Evolutionary conservation across 2,329 filamentous ascomycete species (phyloP), one percentile per base, ranked within the genome.

Genomic region (Eutypa lata): DNA sequence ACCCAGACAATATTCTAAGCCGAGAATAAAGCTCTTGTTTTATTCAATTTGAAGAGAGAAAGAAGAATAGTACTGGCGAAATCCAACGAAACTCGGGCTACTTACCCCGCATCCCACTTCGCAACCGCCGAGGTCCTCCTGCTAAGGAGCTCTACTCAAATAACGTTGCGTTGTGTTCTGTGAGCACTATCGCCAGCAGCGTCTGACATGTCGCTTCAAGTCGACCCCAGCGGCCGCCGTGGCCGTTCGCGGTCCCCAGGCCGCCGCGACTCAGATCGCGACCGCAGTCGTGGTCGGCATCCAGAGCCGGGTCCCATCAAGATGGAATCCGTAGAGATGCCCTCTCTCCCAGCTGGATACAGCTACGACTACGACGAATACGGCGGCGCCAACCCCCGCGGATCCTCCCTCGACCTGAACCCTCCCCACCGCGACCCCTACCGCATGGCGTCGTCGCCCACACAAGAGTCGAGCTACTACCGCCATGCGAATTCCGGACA

Each of bases 151-250:
- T 42, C 8, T 13, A 21, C 10, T 22, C 26, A 31, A 31, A 5
- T 10, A 42, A 18, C 38, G 18, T n/a, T 37, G 11, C 19, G 38
- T 4, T 18, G 11, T 13, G 38, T 2, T 11, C 18, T 21, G 19
- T 42, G 38, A 18, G n/a, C 42, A 8, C 14, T 8, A 7, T 26
- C 21, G 21, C 42, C 4, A 16, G 16, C 14, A 16, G 18, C 31
- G 19, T 14, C n/a, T 31, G 61, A 53, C 61, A 83, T 83, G 80
- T 82, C 81, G 60, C 71, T 82, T 44, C 71, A 73, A 51, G 74
- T 80, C 50, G 76, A 77, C 53, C 74, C 76, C 52, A 65, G 65
- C 53, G 67, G 69, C 47, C 72, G 73, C 45, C 74, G 75, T 50
- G 74, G 70, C 47, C 77, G 78, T 50, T 77, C 78, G 49, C 72